Base-by-base conservation (phyloP, 768 basidiomycete genomes). In the Mycena amicta region DNA sequence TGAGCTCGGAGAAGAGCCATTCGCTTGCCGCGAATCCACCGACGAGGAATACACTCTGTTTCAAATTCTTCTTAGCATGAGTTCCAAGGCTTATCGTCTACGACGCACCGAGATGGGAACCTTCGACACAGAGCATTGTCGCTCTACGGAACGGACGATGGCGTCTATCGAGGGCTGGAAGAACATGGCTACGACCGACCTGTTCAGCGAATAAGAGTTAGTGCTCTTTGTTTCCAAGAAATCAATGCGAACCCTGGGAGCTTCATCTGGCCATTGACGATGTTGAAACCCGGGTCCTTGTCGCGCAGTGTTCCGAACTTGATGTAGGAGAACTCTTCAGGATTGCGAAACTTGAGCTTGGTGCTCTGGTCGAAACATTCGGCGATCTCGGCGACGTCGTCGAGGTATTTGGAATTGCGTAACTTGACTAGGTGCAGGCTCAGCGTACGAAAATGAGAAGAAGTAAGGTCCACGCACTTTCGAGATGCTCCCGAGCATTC, bases 11-110 rank as follows among this genome's bases (percentile, higher is more conserved):
- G 63, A 75, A 81, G 20, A 86, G 66, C 75, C 80, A 85, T 50
- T 84, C 80, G 56, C 79, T 85, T 1, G 83, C 82, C 15, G 82
- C 79, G 64, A 85, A 86, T 0, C 84, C 84, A 25, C 85, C 85
- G 3, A 86, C 83, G 1, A 87, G 75, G 31, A 82, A 72, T 23
- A 80, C 74, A 25, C 75, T 72, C 79, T 80, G 47, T 3, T 16
- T 46, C 31, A 53, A 28, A 5, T 13, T 16, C 43, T 37, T 37
- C 8, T 37, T 37, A 8, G 33, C 18, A 47, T 47, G 6, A 28
- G 6, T 6, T 26, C 11, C 15, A 27, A 28, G 5, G 47, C 22
- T 30, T 20, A 33, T 20, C 25, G 11, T 39, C 23, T 46, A 15
- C 22, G 3, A 57, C 72, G 26, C 20, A 75, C 77, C 15, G 72